Evolutionary conservation across 2,329 filamentous ascomycete genomes (phyloP).

Genomic region (Didymella pomorum): DNA sequence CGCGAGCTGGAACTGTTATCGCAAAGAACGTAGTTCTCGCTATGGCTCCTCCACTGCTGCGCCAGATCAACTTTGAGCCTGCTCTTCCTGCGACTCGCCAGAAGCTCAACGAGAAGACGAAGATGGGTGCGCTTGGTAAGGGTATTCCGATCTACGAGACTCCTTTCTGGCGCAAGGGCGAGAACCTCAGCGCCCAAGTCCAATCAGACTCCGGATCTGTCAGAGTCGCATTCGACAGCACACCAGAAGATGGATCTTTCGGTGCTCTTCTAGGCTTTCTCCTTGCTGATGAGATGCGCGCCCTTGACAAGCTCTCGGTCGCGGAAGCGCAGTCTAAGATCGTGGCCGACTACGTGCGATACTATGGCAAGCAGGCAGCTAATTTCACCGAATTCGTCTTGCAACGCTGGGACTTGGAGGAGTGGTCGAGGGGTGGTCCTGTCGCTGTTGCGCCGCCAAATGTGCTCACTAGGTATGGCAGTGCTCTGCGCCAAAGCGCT

Average conservation of each 20-base stretch:
- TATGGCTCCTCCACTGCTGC: constrained; percentile 57
- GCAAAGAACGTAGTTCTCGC: constrained; percentile 60
- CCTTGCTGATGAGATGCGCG: constrained; percentile 31
- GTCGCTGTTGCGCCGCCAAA: constrained; percentile 28
- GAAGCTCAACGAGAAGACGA: constrained; percentile 47
- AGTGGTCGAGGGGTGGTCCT: constrained; percentile 29
- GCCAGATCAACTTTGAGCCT: constrained; percentile 59
- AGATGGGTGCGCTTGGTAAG: constrained; percentile 62
- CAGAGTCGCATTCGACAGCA: constrained; percentile 31
- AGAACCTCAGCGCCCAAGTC: constrained; percentile 54
- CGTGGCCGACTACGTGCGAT: constrained; percentile 24
- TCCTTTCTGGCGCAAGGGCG: constrained; percentile 58
- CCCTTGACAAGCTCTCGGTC: constrained; percentile 22
- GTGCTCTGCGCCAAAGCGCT: constrained; percentile 26
- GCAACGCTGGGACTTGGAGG: constrained; percentile 35
- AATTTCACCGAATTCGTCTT: constrained; percentile 32
- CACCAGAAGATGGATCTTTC: constrained; percentile 25
- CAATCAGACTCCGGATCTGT: constrained; percentile 25
- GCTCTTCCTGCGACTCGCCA: constrained; percentile 54
- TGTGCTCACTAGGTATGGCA: constrained; percentile 24
- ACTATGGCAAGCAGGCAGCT: constrained; percentile 23
- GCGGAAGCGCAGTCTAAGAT: constrained; percentile 4
- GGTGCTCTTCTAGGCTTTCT: constrained; percentile 37
- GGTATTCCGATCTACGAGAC: constrained; percentile 57
- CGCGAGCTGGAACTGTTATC: constrained; percentile 36